Conservation (phyloP, 371 early-diverging fungal genomes). For the Circinella umbellata region DNA sequence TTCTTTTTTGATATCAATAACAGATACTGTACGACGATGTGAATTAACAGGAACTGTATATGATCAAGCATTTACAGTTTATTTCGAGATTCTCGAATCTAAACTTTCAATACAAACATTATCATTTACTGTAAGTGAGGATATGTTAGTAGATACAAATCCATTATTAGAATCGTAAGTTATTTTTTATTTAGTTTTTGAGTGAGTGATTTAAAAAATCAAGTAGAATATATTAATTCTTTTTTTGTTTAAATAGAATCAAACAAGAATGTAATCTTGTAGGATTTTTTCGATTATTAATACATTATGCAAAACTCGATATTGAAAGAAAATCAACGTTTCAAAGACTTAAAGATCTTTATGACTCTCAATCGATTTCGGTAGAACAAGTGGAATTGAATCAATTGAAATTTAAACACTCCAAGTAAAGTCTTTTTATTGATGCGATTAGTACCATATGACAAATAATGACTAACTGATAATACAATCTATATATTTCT, state of each 20-base stretch:
- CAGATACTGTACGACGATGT: conserved; percentile 35
- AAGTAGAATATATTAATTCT: too few species aligned
- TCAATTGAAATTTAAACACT: conserved; percentile 28
- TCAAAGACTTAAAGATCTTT: conserved; percentile 14
- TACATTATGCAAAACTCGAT: conserved; percentile 31
- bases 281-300: conserved; percentile 35
- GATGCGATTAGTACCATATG: not conserved
- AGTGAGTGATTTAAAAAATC: too few species aligned
- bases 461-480: too few species aligned
- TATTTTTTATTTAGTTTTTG: not conserved
- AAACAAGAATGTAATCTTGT: conserved; percentile 34
- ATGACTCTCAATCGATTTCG: conserved; percentile 8
- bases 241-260: conserved; percentile 21
- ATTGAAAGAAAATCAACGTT: conserved; percentile 27
- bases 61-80: conserved; percentile 25
- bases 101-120: conserved; percentile 24
- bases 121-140: conserved; percentile 30
- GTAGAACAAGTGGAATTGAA: conserved; percentile 21
- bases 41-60: conserved; percentile 27
- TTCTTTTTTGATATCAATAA: not conserved
- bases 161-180: conserved; percentile 32
- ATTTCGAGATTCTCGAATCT: conserved; percentile 34
- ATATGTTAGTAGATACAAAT: conserved; percentile 33
- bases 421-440: conserved; percentile 18
- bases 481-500: too few species aligned